Base-by-base conservation (phyloP, 495 filamentous ascomycete species). In the Aspergillus campestris region DNA sequence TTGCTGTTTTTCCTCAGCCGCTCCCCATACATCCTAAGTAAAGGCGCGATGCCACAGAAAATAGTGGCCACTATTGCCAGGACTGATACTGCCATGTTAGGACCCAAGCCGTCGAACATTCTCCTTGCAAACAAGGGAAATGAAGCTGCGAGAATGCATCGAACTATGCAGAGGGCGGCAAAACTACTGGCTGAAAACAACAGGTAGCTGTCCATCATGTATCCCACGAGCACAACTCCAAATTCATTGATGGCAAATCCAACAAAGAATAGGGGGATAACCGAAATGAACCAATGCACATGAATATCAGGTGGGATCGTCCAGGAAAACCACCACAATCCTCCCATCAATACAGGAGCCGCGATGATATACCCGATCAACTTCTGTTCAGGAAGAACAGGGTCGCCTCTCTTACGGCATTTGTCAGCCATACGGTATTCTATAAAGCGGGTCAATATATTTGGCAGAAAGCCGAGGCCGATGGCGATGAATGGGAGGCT, bases 221-320 rank as follows among this genome's bases (percentile, higher is more conserved):
- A 78, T 1, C 68, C 70, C 1, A 56, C 51, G 7, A 77, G 58
- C 1, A 64, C 60, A 15, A 55, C 60, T 8, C 60, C 64, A 44
- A 74, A 66, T 45, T 77, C 73, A 40, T 70, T 71, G 11, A 61
- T 45, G 1, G 69, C 67, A 44, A 68, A 75, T 0, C 73, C 72
- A 12, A 73, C 55, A 1, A 62, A 42, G 0, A 67, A 49, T 0
- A 74, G 51, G 0, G 60, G 49, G 1, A 62, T 30, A 6, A 62
- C 60, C 1, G 67, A 60, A 0, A 59, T 60, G 15, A 64, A 50
- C 72, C 72, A 76, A 42, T 50, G 51, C 3, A 49, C 32, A 4
- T 49, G 14, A 0, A 55, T 41, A 6, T 36, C 28, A 1, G 71
- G 70, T 0, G 73, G 73, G 5, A 72, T 56, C 2, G 70, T 74